These are phyloP conservation scores for Rhizopus arrhizus DNA, from an alignment of 371 early-diverging fungal genomes.

Conservation along the genomic window DNA sequence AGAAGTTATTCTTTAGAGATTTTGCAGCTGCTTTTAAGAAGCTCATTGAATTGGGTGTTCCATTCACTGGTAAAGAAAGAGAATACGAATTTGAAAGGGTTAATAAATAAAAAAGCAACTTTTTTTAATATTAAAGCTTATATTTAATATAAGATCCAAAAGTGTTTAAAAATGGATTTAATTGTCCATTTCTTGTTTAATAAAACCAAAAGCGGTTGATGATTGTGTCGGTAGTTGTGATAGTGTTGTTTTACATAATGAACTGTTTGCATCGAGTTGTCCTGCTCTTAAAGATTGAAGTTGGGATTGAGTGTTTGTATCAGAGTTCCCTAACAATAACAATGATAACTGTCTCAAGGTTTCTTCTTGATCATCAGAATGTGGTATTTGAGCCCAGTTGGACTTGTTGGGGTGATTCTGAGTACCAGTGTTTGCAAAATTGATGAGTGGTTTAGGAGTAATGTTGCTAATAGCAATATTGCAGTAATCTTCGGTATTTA, in stretches of 20 bases:
- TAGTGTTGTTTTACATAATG: neutral
- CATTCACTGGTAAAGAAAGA: constrained; percentile 64
- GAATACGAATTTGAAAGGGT: constrained; percentile 56
- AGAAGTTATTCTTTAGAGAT: constrained; percentile 79
- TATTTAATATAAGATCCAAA: too few relatives aligned
- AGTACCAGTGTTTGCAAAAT: neutral
- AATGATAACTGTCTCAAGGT: neutral
- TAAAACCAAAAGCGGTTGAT: neutral
- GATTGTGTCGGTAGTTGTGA: neutral
- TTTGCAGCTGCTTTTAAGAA: constrained; percentile 83
- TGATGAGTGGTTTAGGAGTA: neutral
- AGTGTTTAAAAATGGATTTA: neutral
- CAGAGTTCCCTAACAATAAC: neutral
- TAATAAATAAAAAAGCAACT: constrained; percentile 11
- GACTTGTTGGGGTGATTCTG: neutral
- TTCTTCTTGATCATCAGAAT: constrained; percentile 3
- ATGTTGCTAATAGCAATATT: neutral
- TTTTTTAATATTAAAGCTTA: neutral
- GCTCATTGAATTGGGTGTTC: constrained; percentile 86
- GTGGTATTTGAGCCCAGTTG: neutral
- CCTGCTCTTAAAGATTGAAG: neutral
- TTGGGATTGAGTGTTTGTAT: neutral
- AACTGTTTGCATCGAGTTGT: neutral
- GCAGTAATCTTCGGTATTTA: constrained; percentile 7
- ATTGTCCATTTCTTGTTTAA: neutral